A percentile compares a stretch with the other conserved stretches of the same genome.
phyloP scores from a whole-genome alignment of 2,329 filamentous ascomycete genomes.

The Alternaria ventricosa region DNA sequence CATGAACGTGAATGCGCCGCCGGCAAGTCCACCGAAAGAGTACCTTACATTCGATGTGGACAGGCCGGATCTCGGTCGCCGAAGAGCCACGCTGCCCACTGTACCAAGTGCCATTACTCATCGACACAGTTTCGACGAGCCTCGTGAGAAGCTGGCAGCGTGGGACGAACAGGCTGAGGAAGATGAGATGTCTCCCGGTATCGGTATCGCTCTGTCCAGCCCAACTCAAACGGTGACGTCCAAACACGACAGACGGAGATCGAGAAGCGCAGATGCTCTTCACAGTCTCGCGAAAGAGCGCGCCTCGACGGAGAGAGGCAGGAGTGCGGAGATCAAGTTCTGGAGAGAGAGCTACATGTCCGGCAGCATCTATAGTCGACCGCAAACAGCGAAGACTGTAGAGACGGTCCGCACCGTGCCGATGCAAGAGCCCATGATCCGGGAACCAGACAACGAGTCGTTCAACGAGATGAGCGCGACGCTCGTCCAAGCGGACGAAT shows the following conservation, averaged over 20 bases:
- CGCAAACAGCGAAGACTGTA: conserved; percentile 41
- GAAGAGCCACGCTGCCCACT: conserved; percentile 47
- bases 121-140: conserved; percentile 37
- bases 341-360: conserved; percentile 46
- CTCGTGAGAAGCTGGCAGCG: conserved; percentile 27
- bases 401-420: conserved; percentile 39
- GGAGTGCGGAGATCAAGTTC: conserved; percentile 46
- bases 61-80: conserved; percentile 29
- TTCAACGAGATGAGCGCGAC: conserved; percentile 34
- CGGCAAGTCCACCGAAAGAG: conserved; percentile 42
- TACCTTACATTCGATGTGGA: conserved; percentile 43
- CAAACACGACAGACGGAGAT: conserved; percentile 40
- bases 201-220: conserved; percentile 47
- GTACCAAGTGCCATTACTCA: conserved; percentile 32
- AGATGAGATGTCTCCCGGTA: conserved; percentile 36
- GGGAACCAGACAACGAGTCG: conserved; percentile 23
- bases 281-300: conserved; percentile 38
- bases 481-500: conserved; percentile 27
- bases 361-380: conserved; percentile 44
- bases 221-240: conserved; percentile 26
- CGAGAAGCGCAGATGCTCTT: conserved; percentile 48
- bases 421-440: conserved; percentile 27
- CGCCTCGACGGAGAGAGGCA: conserved; percentile 31
- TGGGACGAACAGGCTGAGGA: conserved; percentile 40
- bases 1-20: conserved; percentile 51